Base-by-base conservation (phyloP, 2,329 filamentous ascomycete species). In the Phialophora macrospora region DNA sequence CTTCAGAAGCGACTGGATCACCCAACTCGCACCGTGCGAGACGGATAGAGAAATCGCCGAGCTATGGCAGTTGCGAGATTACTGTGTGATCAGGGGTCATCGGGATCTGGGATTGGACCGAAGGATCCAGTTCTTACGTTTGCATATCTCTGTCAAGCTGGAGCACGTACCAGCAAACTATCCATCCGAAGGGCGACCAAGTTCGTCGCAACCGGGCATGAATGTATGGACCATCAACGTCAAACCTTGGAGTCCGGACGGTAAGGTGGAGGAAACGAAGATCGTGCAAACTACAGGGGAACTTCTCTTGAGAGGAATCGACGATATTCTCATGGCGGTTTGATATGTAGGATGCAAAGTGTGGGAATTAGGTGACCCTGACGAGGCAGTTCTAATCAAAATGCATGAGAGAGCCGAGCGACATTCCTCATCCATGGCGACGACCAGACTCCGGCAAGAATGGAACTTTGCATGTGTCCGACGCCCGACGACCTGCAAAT, bases 221-320 rank as follows among this genome's bases (percentile, higher is more conserved):
- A 62, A 65, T 28, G 54, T 65, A 12, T 65, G 63, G 63, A 65
- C 63, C n/a, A 65, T 65, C 30, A 65, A 52, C 28, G 32, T 65
- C 20, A 58, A 7, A 9, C 49, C 58, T 30, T 65, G 41, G 63
- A 22, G 51, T 9, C 41, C 57, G 30, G 30, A n/a, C 17, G 41
- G 54, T 22, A 28, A 54, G 22, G 34, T 34, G 22, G 63, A 22
- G 6, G 58, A 20, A 4, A 58, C 22, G 41, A 57, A 54, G 54
- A 22, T 58, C n/a, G 63, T 30, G 12, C 26, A 56, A 44, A 51
- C 41, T 8, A 54, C 58, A 5, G 52, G 57, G 6, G 58, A 61
- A 24, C 34, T 65, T n/a, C 38, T 65, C 24, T 60, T 60, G 30
- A 38, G 55, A 26, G 41, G 49, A n/a, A 48, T 64, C 26, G 57